Conservation (phyloP, 1,284 basidiomycete genomes). For the Caloboletus inedulis region DNA sequence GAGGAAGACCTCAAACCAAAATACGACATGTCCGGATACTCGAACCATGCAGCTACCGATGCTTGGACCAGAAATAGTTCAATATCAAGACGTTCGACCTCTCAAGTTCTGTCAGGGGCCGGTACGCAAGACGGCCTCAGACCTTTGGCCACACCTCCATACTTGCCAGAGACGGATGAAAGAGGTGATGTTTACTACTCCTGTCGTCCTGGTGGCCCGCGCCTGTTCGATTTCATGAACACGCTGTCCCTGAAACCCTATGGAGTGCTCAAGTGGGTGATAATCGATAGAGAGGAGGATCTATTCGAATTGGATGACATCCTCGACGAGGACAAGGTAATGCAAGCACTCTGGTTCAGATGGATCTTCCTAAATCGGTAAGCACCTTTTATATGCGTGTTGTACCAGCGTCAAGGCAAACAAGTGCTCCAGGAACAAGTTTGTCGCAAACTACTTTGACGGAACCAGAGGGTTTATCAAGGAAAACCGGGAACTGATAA, state of each 20-base stretch:
- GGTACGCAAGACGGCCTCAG: slow-evolving; percentile 43
- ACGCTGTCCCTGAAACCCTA: slow-evolving; percentile 55
- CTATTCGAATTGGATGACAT: slow-evolving; percentile 66
- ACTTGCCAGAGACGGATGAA: slow-evolving; percentile 44
- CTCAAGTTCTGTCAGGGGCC: slow-evolving; percentile 27
- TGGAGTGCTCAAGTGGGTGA: slow-evolving; percentile 62
- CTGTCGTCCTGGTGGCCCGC: slow-evolving; percentile 60
- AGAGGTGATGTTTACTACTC: slow-evolving; percentile 52
- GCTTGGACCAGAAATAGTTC: slow-evolving; percentile 7
- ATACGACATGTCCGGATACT: slow-evolving; percentile 9
- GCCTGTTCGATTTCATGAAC: slow-evolving; percentile 60
- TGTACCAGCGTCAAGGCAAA: neutral
- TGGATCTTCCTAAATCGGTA: slow-evolving; percentile 69
- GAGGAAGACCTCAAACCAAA: slow-evolving; percentile 29
- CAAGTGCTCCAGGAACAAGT: slow-evolving; percentile 39
- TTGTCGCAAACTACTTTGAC: slow-evolving; percentile 52
- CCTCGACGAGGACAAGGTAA: slow-evolving; percentile 69
- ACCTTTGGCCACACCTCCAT: slow-evolving; percentile 51
- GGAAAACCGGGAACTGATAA: slow-evolving; percentile 61
- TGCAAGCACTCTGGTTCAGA: slow-evolving; percentile 69
- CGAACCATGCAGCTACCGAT: slow-evolving; percentile 3
- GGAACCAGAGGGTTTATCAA: slow-evolving; percentile 54
- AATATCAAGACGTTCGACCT: slow-evolving; percentile 15
- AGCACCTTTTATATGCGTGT: slow-evolving; percentile 6
- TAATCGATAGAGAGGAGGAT: slow-evolving; percentile 69